Conservation (phyloP, 306 rosid species). For the Ochetophila trinervis region DNA sequence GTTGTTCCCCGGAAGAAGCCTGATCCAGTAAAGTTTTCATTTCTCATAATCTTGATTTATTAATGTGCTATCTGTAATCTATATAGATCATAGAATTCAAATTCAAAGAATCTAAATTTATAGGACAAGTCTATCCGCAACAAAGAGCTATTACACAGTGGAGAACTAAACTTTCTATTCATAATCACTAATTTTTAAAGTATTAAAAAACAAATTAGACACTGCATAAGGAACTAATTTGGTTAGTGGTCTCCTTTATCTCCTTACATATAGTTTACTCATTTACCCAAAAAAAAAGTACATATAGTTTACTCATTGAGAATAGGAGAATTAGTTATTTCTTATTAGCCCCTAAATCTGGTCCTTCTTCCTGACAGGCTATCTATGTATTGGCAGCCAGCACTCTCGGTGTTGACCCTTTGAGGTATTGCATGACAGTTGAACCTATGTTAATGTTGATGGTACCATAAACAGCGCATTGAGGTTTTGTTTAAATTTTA, state of each 20-base stretch:
- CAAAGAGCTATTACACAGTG: not conserved
- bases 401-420: slow-evolving; percentile 83
- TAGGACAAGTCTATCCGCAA: too few species aligned
- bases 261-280: not conserved
- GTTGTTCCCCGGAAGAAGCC: slow-evolving; percentile 99
- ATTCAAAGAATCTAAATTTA: not conserved
- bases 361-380: slow-evolving; percentile 61
- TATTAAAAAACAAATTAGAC: not conserved
- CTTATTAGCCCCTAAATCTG: slow-evolving; percentile 13
- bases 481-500: not conserved
- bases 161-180: not conserved
- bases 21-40: slow-evolving; percentile 68
- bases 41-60: slow-evolving; percentile 18
- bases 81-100: not conserved
- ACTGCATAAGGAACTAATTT: not conserved
- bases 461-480: slow-evolving; percentile 17
- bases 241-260: not conserved
- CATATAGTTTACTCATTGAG: not conserved
- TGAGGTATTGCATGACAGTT: slow-evolving; percentile 52
- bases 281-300: not conserved
- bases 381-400: slow-evolving; percentile 79
- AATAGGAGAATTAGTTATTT: not conserved
- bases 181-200: not conserved
- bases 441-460: slow-evolving; percentile 11
- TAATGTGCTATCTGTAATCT: not conserved